phyloP scores from a whole-genome alignment of 768 basidiomycete species.

The Tubosaeta sp. region DNA sequence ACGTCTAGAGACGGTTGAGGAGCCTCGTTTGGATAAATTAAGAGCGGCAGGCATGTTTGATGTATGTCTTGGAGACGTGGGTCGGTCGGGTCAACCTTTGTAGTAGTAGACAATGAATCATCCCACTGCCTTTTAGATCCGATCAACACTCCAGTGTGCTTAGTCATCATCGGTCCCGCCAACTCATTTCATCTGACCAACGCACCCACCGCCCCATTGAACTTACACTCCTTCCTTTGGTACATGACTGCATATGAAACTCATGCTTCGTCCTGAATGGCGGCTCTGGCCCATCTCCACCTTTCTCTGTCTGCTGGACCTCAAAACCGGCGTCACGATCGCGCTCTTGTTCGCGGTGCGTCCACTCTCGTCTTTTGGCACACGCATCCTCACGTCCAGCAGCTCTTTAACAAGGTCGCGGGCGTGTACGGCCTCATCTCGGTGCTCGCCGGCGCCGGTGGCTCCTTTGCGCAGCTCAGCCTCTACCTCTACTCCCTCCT shows the following conservation, averaged over 20 bases:
- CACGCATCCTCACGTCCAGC: neutral
- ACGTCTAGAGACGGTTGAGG: neutral
- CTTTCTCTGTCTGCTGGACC: conserved; percentile 83
- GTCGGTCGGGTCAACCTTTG: neutral
- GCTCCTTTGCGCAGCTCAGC: conserved; percentile 88
- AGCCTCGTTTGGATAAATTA: neutral
- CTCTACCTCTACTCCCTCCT: conserved; percentile 91
- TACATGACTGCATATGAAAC: conserved; percentile 57
- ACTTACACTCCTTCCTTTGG: conserved; percentile 5
- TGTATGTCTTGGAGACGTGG: neutral
- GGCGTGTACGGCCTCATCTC: conserved; percentile 96
- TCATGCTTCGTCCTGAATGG: conserved; percentile 80
- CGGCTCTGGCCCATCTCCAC: conserved; percentile 77
- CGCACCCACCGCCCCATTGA: neutral
- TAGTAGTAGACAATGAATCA: too few species aligned
- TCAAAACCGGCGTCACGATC: conserved; percentile 90
- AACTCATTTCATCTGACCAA: neutral
- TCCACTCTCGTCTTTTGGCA: conserved; percentile 7
- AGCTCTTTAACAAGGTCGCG: conserved; percentile 96
- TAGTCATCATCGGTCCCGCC: conserved; percentile 15
- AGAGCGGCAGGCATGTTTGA: neutral
- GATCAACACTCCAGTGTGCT: conserved; percentile 1
- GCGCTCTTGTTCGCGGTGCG: conserved; percentile 86
- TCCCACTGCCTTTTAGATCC: neutral
- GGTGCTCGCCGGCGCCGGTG: conserved; percentile 83